Evolutionary conservation across 78 protist genomes (phyloP).

Genomic region (Guillardia theta): DNA sequence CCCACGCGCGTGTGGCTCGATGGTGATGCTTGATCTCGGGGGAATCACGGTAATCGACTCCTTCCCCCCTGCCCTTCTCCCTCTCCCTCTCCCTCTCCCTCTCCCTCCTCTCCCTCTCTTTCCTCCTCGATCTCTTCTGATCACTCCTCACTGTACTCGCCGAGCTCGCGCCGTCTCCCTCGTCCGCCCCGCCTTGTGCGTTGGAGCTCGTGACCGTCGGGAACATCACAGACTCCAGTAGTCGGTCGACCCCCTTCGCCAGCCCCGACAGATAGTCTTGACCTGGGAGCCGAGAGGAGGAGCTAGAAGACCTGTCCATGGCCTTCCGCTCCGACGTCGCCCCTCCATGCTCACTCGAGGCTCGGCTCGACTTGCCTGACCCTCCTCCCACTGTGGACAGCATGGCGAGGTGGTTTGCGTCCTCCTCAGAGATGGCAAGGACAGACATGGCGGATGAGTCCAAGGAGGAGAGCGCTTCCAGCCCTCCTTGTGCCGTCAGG

Average conservation of each 20-base stretch:
- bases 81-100: not conserved
- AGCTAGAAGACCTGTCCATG: not conserved
- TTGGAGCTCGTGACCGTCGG: not conserved
- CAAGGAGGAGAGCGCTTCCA: not conserved
- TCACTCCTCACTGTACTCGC: not conserved
- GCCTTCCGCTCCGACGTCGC: not conserved
- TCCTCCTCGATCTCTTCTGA: not conserved
- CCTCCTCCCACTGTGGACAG: no score
- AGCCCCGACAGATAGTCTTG: not conserved
- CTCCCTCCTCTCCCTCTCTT: not conserved
- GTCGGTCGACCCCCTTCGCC: not conserved
- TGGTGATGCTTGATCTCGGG: no score
- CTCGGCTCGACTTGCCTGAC: not conserved
- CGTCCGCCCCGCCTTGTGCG: not conserved
- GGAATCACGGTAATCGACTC: no score
- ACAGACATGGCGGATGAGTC: not conserved
- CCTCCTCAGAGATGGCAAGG: not conserved
- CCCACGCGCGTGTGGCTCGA: not conserved
- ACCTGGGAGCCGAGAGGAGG: not conserved
- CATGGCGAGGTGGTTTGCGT: not conserved
- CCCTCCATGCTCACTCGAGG: not conserved
- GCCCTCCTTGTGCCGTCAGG: not conserved
- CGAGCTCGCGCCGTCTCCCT: not conserved
- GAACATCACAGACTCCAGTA: not conserved
- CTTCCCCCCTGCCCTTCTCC: not conserved